Conservation (phyloP, 306 rosid species). For the Medicago ruthenica region DNA sequence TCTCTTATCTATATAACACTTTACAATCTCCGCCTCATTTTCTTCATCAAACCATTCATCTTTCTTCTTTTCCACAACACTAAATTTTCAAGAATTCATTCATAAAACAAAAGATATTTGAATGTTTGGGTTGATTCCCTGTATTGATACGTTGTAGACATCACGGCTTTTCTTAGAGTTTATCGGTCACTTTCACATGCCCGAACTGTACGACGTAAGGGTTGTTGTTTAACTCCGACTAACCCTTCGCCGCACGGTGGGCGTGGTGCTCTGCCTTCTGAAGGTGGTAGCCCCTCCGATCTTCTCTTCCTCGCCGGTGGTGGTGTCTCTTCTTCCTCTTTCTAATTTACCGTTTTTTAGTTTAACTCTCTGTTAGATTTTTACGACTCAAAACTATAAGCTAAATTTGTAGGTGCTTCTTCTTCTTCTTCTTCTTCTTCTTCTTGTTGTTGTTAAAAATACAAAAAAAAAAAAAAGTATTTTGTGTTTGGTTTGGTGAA, state of each 20-base stretch:
- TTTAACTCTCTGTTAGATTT: neutral
- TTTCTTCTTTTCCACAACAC: neutral
- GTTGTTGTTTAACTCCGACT: constrained; percentile 60
- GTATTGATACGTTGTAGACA: constrained; percentile 77
- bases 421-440: neutral
- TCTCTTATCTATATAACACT: constrained; percentile 11
- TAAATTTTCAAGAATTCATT: no score
- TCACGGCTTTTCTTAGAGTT: constrained; percentile 94
- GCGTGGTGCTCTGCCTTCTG: constrained; percentile 99
- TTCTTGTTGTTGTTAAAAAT: constrained; percentile 10
- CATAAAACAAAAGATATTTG: no score
- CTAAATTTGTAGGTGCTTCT: constrained; percentile 1
- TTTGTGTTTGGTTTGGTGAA: constrained; percentile 31
- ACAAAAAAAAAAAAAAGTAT: constrained; percentile 26
- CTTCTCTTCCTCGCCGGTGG: constrained; percentile 99
- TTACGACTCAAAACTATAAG: neutral
- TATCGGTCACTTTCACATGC: constrained; percentile 72
- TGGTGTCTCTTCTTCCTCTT: constrained; percentile 41
- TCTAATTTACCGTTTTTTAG: constrained; percentile 1
- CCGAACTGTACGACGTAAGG: constrained; percentile 82
- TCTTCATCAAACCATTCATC: neutral
- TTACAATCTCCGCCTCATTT: neutral
- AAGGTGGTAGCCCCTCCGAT: constrained; percentile 99
- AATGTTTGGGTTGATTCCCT: constrained; percentile 63
- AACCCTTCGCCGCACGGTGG: constrained; percentile 99